phyloP scores from a whole-genome alignment of 352 stramenopile genomes.

The Globisporangium solare region DNA sequence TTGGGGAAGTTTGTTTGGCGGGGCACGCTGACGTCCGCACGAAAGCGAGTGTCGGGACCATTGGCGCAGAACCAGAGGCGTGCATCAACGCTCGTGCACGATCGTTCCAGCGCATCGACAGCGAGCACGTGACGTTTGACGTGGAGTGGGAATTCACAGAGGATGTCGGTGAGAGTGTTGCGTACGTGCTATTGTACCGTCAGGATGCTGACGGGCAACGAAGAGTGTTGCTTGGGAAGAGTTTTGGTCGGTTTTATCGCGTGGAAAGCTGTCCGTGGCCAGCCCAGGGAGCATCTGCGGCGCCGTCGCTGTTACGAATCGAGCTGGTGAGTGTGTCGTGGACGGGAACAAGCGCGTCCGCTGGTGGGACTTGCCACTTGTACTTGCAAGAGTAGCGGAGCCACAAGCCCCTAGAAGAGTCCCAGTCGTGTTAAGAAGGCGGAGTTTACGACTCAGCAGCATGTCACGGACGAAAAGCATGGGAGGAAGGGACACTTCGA shows the following conservation, averaged over 20 bases:
- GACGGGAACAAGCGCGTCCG: background rate
- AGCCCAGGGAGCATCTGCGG: background rate
- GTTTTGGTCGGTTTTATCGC: background rate
- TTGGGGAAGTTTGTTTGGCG: slow-evolving; percentile 25
- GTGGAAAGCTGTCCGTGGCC: background rate
- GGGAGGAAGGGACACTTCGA: no score
- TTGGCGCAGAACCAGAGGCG: background rate
- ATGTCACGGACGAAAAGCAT: no score
- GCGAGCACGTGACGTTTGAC: background rate
- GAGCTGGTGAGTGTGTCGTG: background rate
- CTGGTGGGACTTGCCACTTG: background rate
- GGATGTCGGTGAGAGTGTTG: background rate
- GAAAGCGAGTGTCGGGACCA: background rate
- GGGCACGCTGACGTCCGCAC: background rate
- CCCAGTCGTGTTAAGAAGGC: no score
- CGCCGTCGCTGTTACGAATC: background rate
- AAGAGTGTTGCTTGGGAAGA: background rate
- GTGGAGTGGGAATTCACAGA: background rate
- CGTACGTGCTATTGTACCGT: background rate
- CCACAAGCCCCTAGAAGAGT: no score
- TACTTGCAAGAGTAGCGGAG: background rate
- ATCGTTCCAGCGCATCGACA: background rate
- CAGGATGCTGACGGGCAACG: background rate
- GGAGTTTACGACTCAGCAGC: no score
- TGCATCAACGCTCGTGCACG: background rate